Base-by-base conservation (phyloP, 257 asterid genomes). In the Penstemon davidsonii region DNA sequence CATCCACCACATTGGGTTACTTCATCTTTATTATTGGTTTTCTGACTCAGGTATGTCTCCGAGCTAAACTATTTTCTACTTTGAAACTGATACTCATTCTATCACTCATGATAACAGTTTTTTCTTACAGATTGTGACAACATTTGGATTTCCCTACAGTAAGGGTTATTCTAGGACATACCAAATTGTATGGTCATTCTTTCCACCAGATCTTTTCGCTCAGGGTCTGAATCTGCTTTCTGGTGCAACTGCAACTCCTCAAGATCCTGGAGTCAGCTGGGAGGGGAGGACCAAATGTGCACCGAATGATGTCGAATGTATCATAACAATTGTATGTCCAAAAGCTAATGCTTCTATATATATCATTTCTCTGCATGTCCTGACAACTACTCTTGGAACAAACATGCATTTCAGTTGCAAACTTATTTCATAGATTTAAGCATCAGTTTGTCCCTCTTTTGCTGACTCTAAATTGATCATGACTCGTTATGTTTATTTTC, bases 201-300 rank as follows among this genome's bases (percentile, higher is more conserved):
- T 90, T 81, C 98, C 98, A 42, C 98, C 98, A 69, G 87, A 92
- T 85, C 97, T 87, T 77, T 82, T 90, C 69, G 89, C 97, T 71
- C 72, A 73, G 65, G 96, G 96, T 77, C 86, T 90, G 78, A 67
- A 74, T 75, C 83, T 92, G 79, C 97, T 88, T 78, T 70, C 97
- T 56, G 83, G 7, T 76, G 97, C 98, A 68, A 92, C 98, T 67
- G 85, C 74, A 72, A 87, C 97, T 73, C 91, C 95, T 82, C 86
- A 81, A 81, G 98, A 92, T 80, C 91, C 92, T 37, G 98, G 98
- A 69, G 47, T 92, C 73, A 90, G 94, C 87, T 92, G 98, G 98
- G 83, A 71, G 36, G 85, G 90, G 58, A 90, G 96, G 81, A 70
- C 77, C 56, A 72, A 67, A 66, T 92, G 98, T 73, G 81, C 97